Conservation (phyloP, 2,329 filamentous ascomycete genomes). For the Plectosphaerella cucumerina region DNA sequence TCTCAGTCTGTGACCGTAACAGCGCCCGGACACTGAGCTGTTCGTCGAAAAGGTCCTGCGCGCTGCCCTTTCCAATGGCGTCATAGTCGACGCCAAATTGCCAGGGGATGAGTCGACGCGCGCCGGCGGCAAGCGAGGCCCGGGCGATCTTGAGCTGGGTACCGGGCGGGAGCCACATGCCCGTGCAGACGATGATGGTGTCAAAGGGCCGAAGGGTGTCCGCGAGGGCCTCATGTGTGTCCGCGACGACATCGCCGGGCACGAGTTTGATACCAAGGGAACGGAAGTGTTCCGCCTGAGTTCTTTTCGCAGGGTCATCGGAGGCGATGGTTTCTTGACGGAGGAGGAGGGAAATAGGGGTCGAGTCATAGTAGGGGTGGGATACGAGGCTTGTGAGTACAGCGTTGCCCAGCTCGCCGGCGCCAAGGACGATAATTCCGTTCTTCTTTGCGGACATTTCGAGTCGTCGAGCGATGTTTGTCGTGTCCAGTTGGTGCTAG, state of each 20-base stretch:
- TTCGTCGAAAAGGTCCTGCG: slow-evolving; percentile 65
- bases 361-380: slow-evolving; percentile 34
- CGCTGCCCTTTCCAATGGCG: slow-evolving; percentile 50
- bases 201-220: slow-evolving; percentile 41
- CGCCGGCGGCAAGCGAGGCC: slow-evolving; percentile 48
- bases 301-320: slow-evolving; percentile 28
- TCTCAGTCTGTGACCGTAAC: slow-evolving; percentile 41
- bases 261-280: slow-evolving; percentile 35
- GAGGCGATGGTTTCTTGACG: slow-evolving; percentile 42
- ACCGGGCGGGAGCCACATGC: slow-evolving; percentile 51
- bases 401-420: slow-evolving; percentile 60
- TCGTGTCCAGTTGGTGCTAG: too few species aligned
- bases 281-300: slow-evolving; percentile 26
- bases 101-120: slow-evolving; percentile 61
- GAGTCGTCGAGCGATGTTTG: background rate
- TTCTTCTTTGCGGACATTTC: slow-evolving; percentile 11
- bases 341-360: slow-evolving; percentile 48
- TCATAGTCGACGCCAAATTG: slow-evolving; percentile 74
- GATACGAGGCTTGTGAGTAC: slow-evolving; percentile 46
- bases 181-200: slow-evolving; percentile 56
- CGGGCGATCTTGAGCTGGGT: slow-evolving; percentile 54
- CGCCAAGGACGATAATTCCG: slow-evolving; percentile 56
- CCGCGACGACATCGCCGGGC: slow-evolving; percentile 37
- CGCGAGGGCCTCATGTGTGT: slow-evolving; percentile 31
- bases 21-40: slow-evolving; percentile 55